These are phyloP conservation scores for Pseudopyricularia javanii DNA, from an alignment of 2,329 filamentous ascomycete genomes.

Conservation along the genomic window DNA sequence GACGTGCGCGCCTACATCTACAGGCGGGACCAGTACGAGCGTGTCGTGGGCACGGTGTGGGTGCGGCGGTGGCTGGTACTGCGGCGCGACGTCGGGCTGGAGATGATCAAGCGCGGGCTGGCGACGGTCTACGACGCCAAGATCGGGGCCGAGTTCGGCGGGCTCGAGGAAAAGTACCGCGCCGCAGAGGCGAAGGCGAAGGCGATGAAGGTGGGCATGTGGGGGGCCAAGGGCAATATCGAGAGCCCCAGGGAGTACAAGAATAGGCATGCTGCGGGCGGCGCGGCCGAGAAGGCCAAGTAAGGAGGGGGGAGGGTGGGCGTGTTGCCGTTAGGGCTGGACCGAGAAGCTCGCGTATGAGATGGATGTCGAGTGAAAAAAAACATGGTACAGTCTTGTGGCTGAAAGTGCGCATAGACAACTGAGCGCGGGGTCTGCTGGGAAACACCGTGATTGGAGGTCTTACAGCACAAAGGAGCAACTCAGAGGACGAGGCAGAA, in stretches of 20 bases:
- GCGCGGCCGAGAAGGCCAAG: slow-evolving; percentile 5
- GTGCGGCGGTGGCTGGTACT: slow-evolving; percentile 49
- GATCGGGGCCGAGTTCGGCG: slow-evolving; percentile 77
- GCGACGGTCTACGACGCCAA: slow-evolving; percentile 94
- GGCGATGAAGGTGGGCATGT: slow-evolving; percentile 57
- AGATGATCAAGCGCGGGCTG: slow-evolving; percentile 76
- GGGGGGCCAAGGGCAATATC: slow-evolving; percentile 47
- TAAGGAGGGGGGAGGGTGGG: no score
- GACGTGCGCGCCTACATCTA: slow-evolving; percentile 76
- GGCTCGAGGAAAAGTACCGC: slow-evolving; percentile 50
- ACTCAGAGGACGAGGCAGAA: background rate
- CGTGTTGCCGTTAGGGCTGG: no score
- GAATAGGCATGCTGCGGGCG: slow-evolving; percentile 28
- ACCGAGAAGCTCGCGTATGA: no score
- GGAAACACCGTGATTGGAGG: no score
- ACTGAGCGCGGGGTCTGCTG: no score
- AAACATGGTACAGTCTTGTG: no score
- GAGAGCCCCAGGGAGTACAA: slow-evolving; percentile 90
- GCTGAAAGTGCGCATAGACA: no score
- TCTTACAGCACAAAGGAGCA: no score
- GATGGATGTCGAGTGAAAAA: no score
- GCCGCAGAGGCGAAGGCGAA: slow-evolving; percentile 56
- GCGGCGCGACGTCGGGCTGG: slow-evolving; percentile 69
- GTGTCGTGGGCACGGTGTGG: slow-evolving; percentile 77
- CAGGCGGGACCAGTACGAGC: slow-evolving; percentile 81